Base-by-base conservation (phyloP, 1,139 yeast genomes). In the Pichia sp. region DNA sequence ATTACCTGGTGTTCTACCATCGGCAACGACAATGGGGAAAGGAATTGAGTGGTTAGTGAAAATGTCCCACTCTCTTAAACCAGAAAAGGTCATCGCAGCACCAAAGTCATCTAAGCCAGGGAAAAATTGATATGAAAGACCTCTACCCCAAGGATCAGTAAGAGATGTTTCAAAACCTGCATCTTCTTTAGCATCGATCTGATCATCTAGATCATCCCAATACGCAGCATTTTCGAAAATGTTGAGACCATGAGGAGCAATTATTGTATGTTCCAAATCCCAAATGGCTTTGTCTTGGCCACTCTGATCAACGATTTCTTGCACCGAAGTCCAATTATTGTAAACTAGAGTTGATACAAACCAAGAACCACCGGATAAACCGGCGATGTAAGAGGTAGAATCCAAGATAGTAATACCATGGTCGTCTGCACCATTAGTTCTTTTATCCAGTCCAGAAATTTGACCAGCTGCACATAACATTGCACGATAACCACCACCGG, bases 131-230 rank as follows among this genome's bases (percentile, higher is more conserved):
- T 80, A 74, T 1, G 93, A 74, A 40, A 88, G 67, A 1, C 86
- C 81, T 56, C 95, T 69, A n/a, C 93, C 94, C 96, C 96, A 89
- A 47, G 84, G 74, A 64, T 88, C 96, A n/a, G 96, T 86, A 42
- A 89, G 54, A 5, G 89, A 76, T 26, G 79, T 66, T 40, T 81
- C 79, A 62, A 72, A 89, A 2, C 95, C 96, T 1, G 95, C 95
- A 32, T 77, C 68, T 44, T 67, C 63, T 62, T 89, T 88, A 34
- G 54, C 77, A 22, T 72, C 67, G 24, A 83, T 66, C 36, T 75
- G 79, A 44, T 72, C 72, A 36, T 62, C 25, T 39, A 84, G 71
- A 28, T 63, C 56, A 44, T 68, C 65, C 70, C 79, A 83, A 60
- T 79, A 80, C 5, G 63, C 53, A 14, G 68, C 69, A 14, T 84